These are phyloP conservation scores for Tetrastigma voinierianum DNA, from an alignment of 164 flowering plant genomes.

Conservation along the genomic window DNA sequence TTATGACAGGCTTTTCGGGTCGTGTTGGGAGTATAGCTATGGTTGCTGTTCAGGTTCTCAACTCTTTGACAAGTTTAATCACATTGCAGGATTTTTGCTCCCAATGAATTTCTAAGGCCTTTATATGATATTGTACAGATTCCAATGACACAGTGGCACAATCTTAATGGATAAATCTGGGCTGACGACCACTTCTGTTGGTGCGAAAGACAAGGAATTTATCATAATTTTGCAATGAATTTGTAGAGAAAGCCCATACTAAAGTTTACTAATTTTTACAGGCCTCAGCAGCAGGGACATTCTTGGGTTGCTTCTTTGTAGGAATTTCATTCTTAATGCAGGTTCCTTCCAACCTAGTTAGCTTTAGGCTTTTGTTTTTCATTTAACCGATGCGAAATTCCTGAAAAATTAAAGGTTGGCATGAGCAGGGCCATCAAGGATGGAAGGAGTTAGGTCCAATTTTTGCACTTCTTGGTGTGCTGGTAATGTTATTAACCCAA, in stretches of 20 bases:
- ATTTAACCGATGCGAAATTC: too few species aligned
- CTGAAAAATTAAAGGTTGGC: neutral
- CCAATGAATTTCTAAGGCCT: neutral
- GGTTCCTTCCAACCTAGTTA: constrained; percentile 27
- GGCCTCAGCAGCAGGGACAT: constrained; percentile 36
- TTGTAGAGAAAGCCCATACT: neutral
- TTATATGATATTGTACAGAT: constrained; percentile 22
- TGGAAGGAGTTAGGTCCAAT: constrained; percentile 15
- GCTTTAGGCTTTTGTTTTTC: too few species aligned
- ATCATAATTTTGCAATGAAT: neutral
- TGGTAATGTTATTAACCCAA: constrained; percentile 14
- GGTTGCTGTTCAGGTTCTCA: constrained; percentile 32
- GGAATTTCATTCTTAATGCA: constrained; percentile 34
- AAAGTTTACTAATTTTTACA: constrained; percentile 12
- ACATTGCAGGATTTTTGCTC: neutral
- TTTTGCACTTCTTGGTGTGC: constrained; percentile 16
- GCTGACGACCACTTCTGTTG: constrained; percentile 41
- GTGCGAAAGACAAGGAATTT: constrained; percentile 10
- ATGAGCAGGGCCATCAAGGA: constrained; percentile 7
- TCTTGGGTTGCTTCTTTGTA: constrained; percentile 25
- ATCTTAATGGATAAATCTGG: constrained; percentile 37
- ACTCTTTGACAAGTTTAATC: too few species aligned
- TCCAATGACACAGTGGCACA: constrained; percentile 13
- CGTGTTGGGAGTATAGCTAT: constrained; percentile 20
- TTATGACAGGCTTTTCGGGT: constrained; percentile 23